These are phyloP conservation scores for Lipomyces chichibuensis DNA, from an alignment of 805 yeast genomes.

Conservation along the genomic window DNA sequence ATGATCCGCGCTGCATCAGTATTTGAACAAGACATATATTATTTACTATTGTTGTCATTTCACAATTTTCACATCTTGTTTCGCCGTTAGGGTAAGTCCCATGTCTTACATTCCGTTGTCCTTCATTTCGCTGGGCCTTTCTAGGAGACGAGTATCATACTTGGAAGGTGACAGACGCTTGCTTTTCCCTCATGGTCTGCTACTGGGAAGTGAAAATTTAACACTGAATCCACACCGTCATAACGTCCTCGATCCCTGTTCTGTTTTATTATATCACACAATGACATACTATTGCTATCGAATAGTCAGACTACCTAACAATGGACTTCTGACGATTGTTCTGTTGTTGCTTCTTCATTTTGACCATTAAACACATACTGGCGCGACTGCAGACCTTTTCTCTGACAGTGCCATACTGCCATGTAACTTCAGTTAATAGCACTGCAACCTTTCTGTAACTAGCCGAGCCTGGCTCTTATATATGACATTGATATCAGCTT, in stretches of 20 bases:
- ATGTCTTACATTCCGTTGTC: neutral
- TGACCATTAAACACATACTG: too few relatives aligned
- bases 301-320: neutral
- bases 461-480: too few relatives aligned
- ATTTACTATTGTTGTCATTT: neutral
- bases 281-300: neutral
- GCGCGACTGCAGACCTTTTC: too few relatives aligned
- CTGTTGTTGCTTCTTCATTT: neutral
- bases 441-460: too few relatives aligned
- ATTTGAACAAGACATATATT: too few relatives aligned
- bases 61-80: neutral
- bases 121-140: neutral
- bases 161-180: neutral
- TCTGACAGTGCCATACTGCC: too few relatives aligned
- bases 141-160: too few relatives aligned
- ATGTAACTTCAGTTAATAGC: too few relatives aligned
- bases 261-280: neutral
- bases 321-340: neutral
- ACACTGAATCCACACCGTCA: neutral
- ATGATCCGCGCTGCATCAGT: too few relatives aligned
- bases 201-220: too few relatives aligned
- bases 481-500: too few relatives aligned
- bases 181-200: neutral
- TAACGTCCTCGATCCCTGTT: neutral
- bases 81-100: neutral